These are phyloP conservation scores for Chrysoporthe cubensis DNA, from an alignment of 2,329 filamentous ascomycete genomes.

Conservation along the genomic window DNA sequence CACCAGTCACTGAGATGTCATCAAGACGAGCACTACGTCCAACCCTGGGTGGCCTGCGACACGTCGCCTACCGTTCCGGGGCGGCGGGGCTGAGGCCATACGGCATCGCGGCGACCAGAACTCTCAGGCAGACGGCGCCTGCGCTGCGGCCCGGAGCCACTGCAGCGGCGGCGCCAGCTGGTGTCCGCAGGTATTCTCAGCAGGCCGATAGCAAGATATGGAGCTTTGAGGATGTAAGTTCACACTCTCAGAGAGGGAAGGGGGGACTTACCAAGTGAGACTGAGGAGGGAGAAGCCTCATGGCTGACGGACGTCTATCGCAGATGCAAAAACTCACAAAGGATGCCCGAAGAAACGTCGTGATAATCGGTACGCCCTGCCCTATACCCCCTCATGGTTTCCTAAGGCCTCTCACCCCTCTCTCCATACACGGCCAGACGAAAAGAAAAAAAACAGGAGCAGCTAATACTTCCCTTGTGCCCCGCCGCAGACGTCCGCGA, in stretches of 20 bases:
- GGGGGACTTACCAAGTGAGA: not conserved
- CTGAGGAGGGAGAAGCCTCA: not conserved
- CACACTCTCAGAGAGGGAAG: not conserved
- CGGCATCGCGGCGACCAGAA: not conserved
- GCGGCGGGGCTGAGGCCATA: not conserved
- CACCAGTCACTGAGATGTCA: constrained; percentile 16
- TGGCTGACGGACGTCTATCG: not conserved
- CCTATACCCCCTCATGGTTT: not conserved
- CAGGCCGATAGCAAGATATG: constrained; percentile 46
- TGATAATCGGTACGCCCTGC: constrained; percentile 52
- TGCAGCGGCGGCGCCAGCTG: not conserved
- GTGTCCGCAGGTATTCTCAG: constrained; percentile 36
- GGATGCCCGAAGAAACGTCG: constrained; percentile 38
- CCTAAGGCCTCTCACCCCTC: too few relatives aligned
- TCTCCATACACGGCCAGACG: not conserved
- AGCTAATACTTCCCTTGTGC: not conserved
- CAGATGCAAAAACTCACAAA: constrained; percentile 47
- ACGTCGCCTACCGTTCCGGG: constrained; percentile 7
- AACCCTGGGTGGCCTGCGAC: constrained; percentile 21
- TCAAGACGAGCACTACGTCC: constrained; percentile 17
- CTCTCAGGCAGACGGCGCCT: not conserved
- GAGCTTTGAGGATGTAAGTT: constrained; percentile 49
- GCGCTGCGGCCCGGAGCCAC: not conserved
- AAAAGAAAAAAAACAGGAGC: not conserved
- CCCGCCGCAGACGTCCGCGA: constrained; percentile 68